phyloP scores from a whole-genome alignment of 768 basidiomycete genomes.

The Mycena rebaudengoi region DNA sequence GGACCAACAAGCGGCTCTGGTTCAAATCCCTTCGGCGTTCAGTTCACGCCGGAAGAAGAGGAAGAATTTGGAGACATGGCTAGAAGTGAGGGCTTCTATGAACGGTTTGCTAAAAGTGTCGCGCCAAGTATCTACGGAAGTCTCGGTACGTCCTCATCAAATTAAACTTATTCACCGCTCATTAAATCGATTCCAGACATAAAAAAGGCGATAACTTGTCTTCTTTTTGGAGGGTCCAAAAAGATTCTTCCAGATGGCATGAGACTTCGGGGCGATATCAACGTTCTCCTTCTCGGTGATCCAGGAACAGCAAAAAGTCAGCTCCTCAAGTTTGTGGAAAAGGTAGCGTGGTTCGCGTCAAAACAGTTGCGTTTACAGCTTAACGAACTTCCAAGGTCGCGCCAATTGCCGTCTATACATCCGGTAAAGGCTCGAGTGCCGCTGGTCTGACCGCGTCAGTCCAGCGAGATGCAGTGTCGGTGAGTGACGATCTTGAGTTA shows the following conservation, averaged over 20 bases:
- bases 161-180: background rate
- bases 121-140: slow-evolving; percentile 98
- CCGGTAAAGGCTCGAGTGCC: slow-evolving; percentile 97
- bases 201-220: slow-evolving; percentile 95
- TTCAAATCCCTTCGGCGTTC: slow-evolving; percentile 85
- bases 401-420: slow-evolving; percentile 97
- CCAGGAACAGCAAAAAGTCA: slow-evolving; percentile 99
- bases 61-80: slow-evolving; percentile 96
- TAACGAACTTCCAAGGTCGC: slow-evolving; percentile 71
- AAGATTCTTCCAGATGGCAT: slow-evolving; percentile 97
- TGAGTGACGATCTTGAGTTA: slow-evolving; percentile 57
- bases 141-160: slow-evolving; percentile 64
- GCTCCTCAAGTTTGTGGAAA: slow-evolving; percentile 97
- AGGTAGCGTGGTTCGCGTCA: slow-evolving; percentile 51
- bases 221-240: slow-evolving; percentile 97
- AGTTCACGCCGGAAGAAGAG: slow-evolving; percentile 95
- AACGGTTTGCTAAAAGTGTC: slow-evolving; percentile 92
- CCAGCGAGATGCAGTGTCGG: slow-evolving; percentile 91
- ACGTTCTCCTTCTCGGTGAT: slow-evolving; percentile 94
- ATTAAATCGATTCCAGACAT: slow-evolving; percentile 71
- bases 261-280: slow-evolving; percentile 96
- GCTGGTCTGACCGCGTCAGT: slow-evolving; percentile 98
- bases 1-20: slow-evolving; percentile 73
- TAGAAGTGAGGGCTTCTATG: slow-evolving; percentile 88
- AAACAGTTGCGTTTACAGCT: background rate